Evolutionary conservation across 2,329 filamentous ascomycete species (phyloP), one percentile per base, ranked within the genome.

Genomic region (Domatiomyces globalis): DNA sequence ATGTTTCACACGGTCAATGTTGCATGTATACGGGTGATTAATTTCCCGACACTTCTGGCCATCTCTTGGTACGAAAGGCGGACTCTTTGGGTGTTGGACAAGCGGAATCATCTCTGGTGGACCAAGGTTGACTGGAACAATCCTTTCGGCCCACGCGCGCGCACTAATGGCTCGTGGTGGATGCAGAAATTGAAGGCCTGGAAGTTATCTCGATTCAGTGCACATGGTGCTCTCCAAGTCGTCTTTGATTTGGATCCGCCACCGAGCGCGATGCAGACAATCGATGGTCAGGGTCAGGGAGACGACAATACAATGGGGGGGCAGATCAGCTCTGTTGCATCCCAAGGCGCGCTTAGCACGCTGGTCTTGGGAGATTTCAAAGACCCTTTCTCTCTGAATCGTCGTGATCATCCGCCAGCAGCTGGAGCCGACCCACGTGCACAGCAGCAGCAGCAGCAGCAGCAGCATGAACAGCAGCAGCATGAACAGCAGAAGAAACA

Each of bases 1-100:
- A 90, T 85, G 85, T 92, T 92, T 63, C 87, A 94, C 71, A 92
- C 90, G 68, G 84, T 90, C 61, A 88, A 94, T 63, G 85, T 94
- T 52, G 79, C 81, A 52, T 78, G 79, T 8, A 83, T 92, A 19
- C 80, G 85, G 39, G 69, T 81, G 7, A 75, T 89, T 61, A 92
- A 92, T 65, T 73, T 85, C 2, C 87, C 87, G 0, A 71, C 89
- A 4, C 73, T 94, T 1, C 73, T 90, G 3, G 60, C 83, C 54
- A 84, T 94, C 54, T 79, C 81, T 17, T 68, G 81, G 18, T 76
- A 81, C 55, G 87, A 94, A 66, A 79, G 87, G 48, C 76, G 77
- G 5, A 71, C 79, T 8, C 74, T 89, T 15, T 87, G 84, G 83
- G 52, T 54, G 42, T 50, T 49, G 7, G 54, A 58, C 33, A 54